Percentiles rank a stretch among this genome's conserved stretches.
Conservation (phyloP, 345 rosid species). For the Combretum micranthum region DNA sequence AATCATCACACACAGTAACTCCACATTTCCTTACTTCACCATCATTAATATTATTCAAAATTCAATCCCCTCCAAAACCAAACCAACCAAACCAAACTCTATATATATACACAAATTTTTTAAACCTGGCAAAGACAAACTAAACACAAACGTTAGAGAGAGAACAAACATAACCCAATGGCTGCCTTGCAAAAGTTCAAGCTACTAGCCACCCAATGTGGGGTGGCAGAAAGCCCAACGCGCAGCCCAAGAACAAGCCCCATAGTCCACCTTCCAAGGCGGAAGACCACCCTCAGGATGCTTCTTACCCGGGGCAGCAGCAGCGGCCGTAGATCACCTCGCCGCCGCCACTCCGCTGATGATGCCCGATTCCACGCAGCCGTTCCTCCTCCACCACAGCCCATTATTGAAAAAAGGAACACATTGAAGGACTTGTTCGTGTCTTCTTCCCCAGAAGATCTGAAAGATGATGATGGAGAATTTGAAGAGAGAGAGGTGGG, state of each 20-base stretch:
- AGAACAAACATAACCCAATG: slow-evolving; percentile 23
- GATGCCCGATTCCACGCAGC: background rate
- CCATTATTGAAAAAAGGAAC: slow-evolving; percentile 29
- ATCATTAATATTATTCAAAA: slow-evolving; percentile 10
- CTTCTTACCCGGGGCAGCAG: slow-evolving; percentile 40
- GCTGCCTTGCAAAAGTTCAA: slow-evolving; percentile 79
- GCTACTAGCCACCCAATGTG: slow-evolving; percentile 80
- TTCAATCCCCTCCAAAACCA: slow-evolving; percentile 15
- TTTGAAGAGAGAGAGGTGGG: slow-evolving; percentile 14
- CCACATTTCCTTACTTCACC: background rate
- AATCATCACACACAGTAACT: background rate
- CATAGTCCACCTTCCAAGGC: slow-evolving; percentile 52
- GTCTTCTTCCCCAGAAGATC: slow-evolving; percentile 29
- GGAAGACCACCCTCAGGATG: slow-evolving; percentile 68
- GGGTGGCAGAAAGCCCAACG: slow-evolving; percentile 72
- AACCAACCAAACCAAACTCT: background rate
- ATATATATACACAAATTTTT: slow-evolving; percentile 1
- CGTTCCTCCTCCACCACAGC: background rate
- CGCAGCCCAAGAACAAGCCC: slow-evolving; percentile 81
- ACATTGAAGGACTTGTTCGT: slow-evolving; percentile 64
- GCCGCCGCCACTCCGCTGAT: slow-evolving; percentile 19
- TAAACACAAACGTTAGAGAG: background rate
- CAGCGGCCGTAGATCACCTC: slow-evolving; percentile 33
- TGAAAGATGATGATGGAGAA: slow-evolving; percentile 12
- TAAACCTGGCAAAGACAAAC: slow-evolving; percentile 5